These are phyloP conservation scores for Nicotiana tabacum DNA, from an alignment of 257 asterid species.

Conservation along the genomic window DNA sequence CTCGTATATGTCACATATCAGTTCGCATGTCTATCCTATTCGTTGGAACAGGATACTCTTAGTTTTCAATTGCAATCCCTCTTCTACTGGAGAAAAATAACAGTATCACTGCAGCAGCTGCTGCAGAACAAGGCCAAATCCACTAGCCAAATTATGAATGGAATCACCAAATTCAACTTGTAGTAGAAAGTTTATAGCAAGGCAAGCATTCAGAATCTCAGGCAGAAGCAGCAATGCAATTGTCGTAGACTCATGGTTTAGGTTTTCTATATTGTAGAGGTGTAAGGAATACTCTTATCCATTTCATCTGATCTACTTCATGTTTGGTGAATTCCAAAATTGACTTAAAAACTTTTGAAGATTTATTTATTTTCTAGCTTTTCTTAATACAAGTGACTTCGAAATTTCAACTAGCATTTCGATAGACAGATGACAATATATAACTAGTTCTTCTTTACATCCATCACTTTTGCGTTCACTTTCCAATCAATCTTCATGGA, in stretches of 20 bases:
- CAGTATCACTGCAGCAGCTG: too few species aligned
- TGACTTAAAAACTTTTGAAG: neutral
- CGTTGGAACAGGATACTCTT: too few species aligned
- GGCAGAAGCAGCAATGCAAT: neutral
- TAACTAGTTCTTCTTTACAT: too few species aligned
- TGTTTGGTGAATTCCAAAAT: neutral
- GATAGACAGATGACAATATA: neutral
- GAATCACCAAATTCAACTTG: neutral
- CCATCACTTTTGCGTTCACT: neutral
- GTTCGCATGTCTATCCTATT: too few species aligned
- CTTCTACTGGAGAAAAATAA: too few species aligned
- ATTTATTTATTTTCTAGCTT: neutral
- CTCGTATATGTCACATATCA: too few species aligned
- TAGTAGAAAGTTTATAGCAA: neutral
- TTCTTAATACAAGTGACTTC: neutral
- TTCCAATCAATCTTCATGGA: neutral
- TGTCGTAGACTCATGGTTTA: too few species aligned
- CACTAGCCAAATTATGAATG: too few species aligned
- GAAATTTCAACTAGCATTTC: neutral
- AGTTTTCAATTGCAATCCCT: too few species aligned
- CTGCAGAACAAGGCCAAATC: too few species aligned
- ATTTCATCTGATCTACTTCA: neutral
- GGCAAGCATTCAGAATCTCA: neutral
- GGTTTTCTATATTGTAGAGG: neutral
- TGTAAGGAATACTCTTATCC: neutral